Percentiles rank a stretch among this genome's conserved stretches.
Conservation (phyloP, 179 eudicot genomes). For the Corrigiola litoralis region DNA sequence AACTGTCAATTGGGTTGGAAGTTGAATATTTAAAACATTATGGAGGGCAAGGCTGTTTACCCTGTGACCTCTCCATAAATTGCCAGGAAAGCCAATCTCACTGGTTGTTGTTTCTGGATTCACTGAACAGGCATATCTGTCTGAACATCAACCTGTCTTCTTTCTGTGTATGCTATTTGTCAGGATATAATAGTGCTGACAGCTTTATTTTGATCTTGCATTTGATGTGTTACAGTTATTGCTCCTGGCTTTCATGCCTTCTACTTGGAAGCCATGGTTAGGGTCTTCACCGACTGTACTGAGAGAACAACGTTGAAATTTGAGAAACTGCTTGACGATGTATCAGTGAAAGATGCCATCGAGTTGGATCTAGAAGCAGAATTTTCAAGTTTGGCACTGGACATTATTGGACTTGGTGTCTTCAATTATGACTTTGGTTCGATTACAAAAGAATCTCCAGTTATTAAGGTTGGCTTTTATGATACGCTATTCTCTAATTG, state of each 20-base stretch:
- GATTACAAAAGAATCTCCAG: conserved; percentile 90
- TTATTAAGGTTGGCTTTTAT: conserved; percentile 63
- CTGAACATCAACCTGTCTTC: background rate
- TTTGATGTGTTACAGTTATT: conserved; percentile 56
- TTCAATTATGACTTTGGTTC: conserved; percentile 98
- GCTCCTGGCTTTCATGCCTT: conserved; percentile 95
- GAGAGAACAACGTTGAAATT: conserved; percentile 67
- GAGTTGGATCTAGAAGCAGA: conserved; percentile 97
- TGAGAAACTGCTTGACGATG: conserved; percentile 60
- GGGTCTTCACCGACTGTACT: conserved; percentile 69
- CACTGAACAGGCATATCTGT: background rate
- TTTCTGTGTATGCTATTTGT: background rate
- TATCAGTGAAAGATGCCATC: conserved; percentile 33
- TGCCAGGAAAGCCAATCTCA: background rate
- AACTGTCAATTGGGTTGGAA: no score
- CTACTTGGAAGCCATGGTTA: conserved; percentile 93
- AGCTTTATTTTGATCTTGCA: background rate
- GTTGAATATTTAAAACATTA: background rate
- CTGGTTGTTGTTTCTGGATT: background rate
- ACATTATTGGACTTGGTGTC: conserved; percentile 97
- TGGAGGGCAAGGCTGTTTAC: no score
- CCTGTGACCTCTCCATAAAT: background rate
- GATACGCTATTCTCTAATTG: background rate
- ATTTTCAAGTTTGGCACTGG: conserved; percentile 95
- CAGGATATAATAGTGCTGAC: background rate